Conservation (phyloP, 345 rosid species). For the Populus deltoides region DNA sequence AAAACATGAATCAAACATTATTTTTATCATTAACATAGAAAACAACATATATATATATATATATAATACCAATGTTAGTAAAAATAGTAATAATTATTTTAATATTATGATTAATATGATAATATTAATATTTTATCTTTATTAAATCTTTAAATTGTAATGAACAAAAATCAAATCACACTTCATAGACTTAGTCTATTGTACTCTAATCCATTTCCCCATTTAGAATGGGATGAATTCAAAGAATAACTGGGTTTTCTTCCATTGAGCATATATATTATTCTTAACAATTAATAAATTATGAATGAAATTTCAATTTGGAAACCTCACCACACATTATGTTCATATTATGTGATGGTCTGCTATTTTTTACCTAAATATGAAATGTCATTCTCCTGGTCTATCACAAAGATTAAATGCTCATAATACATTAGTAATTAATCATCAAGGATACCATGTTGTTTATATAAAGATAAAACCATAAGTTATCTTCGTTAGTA, state of each 20-base stretch:
- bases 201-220: too few relatives aligned
- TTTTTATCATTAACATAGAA: too few relatives aligned
- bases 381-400: background rate
- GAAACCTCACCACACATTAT: conserved; percentile 17
- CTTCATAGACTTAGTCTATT: too few relatives aligned
- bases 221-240: too few relatives aligned
- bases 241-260: background rate
- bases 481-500: background rate
- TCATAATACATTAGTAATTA: conserved; percentile 26
- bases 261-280: conserved; percentile 8
- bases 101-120: too few relatives aligned
- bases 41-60: too few relatives aligned
- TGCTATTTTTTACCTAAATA: conserved; percentile 2
- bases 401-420: conserved; percentile 23
- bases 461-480: conserved; percentile 27
- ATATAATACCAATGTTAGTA: too few relatives aligned
- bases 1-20: too few relatives aligned
- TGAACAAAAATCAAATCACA: too few relatives aligned
- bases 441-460: conserved; percentile 23
- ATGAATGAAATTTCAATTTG: conserved; percentile 1
- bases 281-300: conserved; percentile 9
- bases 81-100: too few relatives aligned
- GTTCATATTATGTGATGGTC: conserved; percentile 1
- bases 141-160: too few relatives aligned
- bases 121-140: too few relatives aligned